Evolutionary conservation across 2,329 filamentous ascomycete species (phyloP), one percentile per base, ranked within the genome.

Genomic region (Colletotrichum siamense): DNA sequence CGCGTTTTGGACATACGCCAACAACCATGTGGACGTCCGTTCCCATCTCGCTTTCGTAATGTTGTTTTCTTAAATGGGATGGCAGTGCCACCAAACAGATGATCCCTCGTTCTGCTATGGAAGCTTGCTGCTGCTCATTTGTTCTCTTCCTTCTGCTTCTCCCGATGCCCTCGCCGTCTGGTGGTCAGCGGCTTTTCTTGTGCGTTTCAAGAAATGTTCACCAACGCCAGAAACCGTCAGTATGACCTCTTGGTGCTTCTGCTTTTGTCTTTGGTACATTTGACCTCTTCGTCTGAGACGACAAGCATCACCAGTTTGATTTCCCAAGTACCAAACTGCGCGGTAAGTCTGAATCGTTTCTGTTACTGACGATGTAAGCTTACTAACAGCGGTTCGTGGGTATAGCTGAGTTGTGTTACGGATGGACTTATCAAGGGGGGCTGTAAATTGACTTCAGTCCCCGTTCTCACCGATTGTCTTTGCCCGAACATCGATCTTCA

Each of bases 401-500:
- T 3, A 36, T 26, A 75, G 72, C 34, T 75, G n/a, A 22, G 52
- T 30, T 75, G 72, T 18, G 24, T 75, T 12, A 28, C 57, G n/a
- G 55, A 28, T 10, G 34, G 39, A 13, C 49, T 75, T 6, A n/a
- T 22, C 28, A 24, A 49, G 4, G 72, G 62, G n/a, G 64, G 59
- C 26, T 79, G 78, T 52, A 69, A 71, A 6, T 32, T 78, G 22
- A 77, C 77, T 7, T 59, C 66, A 39, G 52, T 75, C 18, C 44
- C 63, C 16, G 13, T 57, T 5, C 64, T 79, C 16, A 63, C 73
- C 22, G 75, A 78, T 16, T 79, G 78, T 30, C 13, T 77, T 1
- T 79, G 78, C 24, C 75, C 67, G 10, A 77, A 77, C 61, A 76
- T 71, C 44, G 52, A 59, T 7, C 22, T 78, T 12, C 67, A 73